phyloP scores from a whole-genome alignment of 108 stramenopile species.

The Fragilaria crotonensis region DNA sequence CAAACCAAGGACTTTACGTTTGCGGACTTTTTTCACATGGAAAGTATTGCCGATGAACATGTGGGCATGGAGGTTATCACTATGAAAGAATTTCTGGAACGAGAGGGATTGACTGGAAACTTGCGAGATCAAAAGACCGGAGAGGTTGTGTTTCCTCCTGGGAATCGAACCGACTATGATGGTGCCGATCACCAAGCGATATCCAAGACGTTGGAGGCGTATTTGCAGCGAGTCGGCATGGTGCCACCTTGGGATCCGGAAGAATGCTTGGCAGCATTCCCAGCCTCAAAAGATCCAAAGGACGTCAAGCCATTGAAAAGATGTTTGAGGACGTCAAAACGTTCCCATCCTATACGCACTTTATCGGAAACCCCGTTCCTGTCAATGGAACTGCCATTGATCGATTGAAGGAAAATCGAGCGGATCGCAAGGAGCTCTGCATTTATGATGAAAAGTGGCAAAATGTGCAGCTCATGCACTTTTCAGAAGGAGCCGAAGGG shows the following conservation, averaged over 20 bases:
- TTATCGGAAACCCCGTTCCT: conserved; percentile 54
- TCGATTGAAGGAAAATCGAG: conserved; percentile 65
- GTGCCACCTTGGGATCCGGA: conserved; percentile 64
- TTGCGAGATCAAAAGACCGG: conserved; percentile 38
- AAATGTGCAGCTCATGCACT: conserved; percentile 59
- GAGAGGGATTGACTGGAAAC: conserved; percentile 45
- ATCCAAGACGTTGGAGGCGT: conserved; percentile 14
- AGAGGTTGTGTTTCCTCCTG: conserved; percentile 36
- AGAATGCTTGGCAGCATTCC: conserved; percentile 74
- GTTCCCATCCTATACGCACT: conserved; percentile 10
- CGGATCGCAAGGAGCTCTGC: conserved; percentile 49
- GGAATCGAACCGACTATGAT: conserved; percentile 71
- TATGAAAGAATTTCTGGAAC: conserved; percentile 79
- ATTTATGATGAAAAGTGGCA: conserved; percentile 67
- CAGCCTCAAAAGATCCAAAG: conserved; percentile 40
- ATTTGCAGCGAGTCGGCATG: conserved; percentile 26
- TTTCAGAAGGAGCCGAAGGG: conserved; percentile 38
- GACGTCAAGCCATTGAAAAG: conserved; percentile 41
- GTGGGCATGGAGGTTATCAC: conserved; percentile 70
- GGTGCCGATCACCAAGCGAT: conserved; percentile 34
- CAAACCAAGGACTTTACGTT: conserved; percentile 60
- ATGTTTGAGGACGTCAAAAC: conserved; percentile 22
- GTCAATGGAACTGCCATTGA: conserved; percentile 53
- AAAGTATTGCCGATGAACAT: conserved; percentile 66
- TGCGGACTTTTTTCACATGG: conserved; percentile 77